Conservation (phyloP, 805 yeast species). For the Sungouiella blattae region DNA sequence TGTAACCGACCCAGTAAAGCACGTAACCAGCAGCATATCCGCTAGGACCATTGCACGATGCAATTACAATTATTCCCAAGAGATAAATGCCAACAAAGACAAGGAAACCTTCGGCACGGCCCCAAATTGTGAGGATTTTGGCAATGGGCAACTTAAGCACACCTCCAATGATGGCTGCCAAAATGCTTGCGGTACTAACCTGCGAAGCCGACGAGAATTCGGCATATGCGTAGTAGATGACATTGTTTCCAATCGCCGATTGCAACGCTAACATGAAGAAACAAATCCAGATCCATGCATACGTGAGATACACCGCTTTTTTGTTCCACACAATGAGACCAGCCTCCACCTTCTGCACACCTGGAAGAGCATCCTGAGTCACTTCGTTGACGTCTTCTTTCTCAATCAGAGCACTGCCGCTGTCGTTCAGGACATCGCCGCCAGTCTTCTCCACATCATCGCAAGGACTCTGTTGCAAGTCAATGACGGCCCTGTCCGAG, state of each 20-base stretch:
- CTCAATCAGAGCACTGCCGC: background rate
- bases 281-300: constrained; percentile 32
- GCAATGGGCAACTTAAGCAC: constrained; percentile 27
- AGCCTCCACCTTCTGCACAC: constrained; percentile 28
- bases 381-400: constrained; percentile 8
- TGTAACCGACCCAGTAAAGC: constrained; percentile 26
- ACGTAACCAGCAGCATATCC: constrained; percentile 27
- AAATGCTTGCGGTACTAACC: constrained; percentile 23
- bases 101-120: constrained; percentile 26
- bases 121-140: constrained; percentile 22
- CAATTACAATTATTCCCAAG: constrained; percentile 24
- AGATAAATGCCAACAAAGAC: constrained; percentile 17
- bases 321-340: constrained; percentile 27
- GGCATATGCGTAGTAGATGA: constrained; percentile 19
- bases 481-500: background rate
- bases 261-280: constrained; percentile 32
- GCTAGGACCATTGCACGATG: constrained; percentile 21
- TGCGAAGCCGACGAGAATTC: constrained; percentile 25
- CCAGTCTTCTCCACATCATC: background rate
- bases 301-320: constrained; percentile 20
- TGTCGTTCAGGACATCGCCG: background rate
- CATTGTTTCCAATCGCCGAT: constrained; percentile 18
- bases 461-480: background rate
- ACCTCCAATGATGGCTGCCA: constrained; percentile 29
- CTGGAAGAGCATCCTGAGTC: constrained; percentile 19